phyloP scores from a whole-genome alignment of 441 rosid species.

The Corymbia calophylla region DNA sequence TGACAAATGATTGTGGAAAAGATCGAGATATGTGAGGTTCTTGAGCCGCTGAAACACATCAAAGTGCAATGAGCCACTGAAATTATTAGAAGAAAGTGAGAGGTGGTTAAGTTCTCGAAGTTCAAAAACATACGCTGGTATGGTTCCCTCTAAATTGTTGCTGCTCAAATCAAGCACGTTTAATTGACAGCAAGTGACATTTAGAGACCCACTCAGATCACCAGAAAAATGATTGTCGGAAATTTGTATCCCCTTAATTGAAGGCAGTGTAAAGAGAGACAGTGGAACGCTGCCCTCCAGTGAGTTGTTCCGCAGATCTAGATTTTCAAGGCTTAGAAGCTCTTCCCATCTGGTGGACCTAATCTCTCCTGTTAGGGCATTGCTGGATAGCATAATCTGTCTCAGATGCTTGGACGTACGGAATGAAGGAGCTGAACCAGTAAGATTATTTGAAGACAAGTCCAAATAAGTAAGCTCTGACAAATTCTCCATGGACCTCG shows the following conservation, averaged over 20 bases:
- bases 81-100: slow-evolving; percentile 3
- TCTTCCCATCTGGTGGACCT: neutral
- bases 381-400: neutral
- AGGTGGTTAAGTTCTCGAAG: neutral
- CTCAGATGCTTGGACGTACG: neutral
- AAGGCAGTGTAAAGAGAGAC: neutral
- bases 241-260: too few relatives aligned
- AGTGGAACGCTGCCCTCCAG: neutral
- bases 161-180: neutral
- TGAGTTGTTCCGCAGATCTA: neutral
- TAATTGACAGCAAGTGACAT: neutral
- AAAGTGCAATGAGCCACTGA: neutral
- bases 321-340: neutral
- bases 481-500: slow-evolving; percentile 9
- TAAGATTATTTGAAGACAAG: slow-evolving; percentile 4
- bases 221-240: slow-evolving; percentile 5
- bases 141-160: neutral
- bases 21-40: slow-evolving; percentile 4
- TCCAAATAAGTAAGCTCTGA: slow-evolving; percentile 15
- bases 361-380: neutral
- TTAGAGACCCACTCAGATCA: neutral
- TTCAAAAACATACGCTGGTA: neutral
- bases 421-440: slow-evolving; percentile 6
- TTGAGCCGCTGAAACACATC: neutral
- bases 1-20: slow-evolving; percentile 8